Evolutionary conservation across 2,329 filamentous ascomycete species (phyloP).

Genomic region (Paracorniculantispora psalliotae): DNA sequence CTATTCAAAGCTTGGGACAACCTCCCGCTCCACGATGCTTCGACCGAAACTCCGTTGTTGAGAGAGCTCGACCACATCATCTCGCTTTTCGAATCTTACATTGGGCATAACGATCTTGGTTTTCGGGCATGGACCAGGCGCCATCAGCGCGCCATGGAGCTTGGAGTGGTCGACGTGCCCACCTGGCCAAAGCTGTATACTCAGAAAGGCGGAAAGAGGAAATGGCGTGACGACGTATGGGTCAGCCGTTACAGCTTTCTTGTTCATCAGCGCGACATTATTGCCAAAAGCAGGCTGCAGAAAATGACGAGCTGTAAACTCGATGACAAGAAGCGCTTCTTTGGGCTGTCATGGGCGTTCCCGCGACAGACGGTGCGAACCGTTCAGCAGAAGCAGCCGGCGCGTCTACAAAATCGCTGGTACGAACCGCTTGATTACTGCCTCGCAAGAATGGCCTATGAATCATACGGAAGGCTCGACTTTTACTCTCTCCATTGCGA

Average conservation of each 20-base stretch:
- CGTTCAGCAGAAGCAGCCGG: not conserved
- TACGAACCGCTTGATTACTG: slow-evolving; percentile 14
- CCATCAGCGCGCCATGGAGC: slow-evolving; percentile 22
- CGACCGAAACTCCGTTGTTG: slow-evolving; percentile 8
- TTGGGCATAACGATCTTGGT: slow-evolving; percentile 20
- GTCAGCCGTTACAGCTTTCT: slow-evolving; percentile 20
- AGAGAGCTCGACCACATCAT: slow-evolving; percentile 21
- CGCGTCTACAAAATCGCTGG: slow-evolving; percentile 15
- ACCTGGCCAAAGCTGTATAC: slow-evolving; percentile 16
- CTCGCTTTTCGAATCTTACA: slow-evolving; percentile 20
- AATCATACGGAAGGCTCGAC: not conserved
- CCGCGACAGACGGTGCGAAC: slow-evolving; percentile 4
- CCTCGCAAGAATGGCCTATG: slow-evolving; percentile 11
- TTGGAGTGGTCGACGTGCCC: slow-evolving; percentile 11
- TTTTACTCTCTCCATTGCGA: not conserved
- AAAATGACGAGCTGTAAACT: not conserved
- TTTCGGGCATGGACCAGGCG: slow-evolving; percentile 19
- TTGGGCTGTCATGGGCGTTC: not conserved
- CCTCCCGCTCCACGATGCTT: slow-evolving; percentile 10
- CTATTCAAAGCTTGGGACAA: slow-evolving; percentile 11
- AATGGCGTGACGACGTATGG: slow-evolving; percentile 21
- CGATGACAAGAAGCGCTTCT: slow-evolving; percentile 3
- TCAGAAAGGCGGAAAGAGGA: not conserved
- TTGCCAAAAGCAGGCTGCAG: slow-evolving; percentile 13
- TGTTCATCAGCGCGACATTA: slow-evolving; percentile 18